Percentiles rank a stretch among this genome's conserved stretches.
Evolutionary conservation across 169 alveolate genomes (phyloP).

Genomic region (Cryptosporidium bovis): DNA sequence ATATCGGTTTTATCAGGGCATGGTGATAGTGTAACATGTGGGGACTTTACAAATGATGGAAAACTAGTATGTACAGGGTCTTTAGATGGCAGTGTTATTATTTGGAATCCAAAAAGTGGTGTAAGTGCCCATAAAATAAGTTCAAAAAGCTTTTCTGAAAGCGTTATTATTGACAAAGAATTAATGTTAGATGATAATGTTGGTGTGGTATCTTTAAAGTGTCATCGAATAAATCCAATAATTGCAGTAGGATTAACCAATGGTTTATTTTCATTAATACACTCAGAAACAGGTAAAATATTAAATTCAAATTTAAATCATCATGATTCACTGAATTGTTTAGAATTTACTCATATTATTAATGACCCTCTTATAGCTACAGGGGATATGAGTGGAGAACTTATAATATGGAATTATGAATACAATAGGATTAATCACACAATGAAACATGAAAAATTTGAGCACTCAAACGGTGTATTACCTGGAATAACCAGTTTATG

Average conservation of each 20-base stretch:
- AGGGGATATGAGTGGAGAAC: conserved; percentile 61
- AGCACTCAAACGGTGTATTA: conserved; percentile 43
- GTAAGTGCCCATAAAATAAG: conserved; percentile 47
- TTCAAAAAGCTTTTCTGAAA: conserved; percentile 7
- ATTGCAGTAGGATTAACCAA: conserved; percentile 45
- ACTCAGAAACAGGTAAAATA: conserved; percentile 74
- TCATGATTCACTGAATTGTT: conserved; percentile 20
- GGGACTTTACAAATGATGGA: conserved; percentile 75
- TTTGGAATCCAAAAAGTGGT: conserved; percentile 75
- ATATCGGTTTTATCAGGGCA: conserved; percentile 74
- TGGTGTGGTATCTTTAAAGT: conserved; percentile 47
- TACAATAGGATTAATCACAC: conserved; percentile 11
- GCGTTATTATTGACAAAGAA: neutral
- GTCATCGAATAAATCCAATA: conserved; percentile 38
- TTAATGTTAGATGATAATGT: conserved; percentile 11
- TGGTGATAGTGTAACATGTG: conserved; percentile 74
- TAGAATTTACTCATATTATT: conserved; percentile 17
- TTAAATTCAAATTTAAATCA: conserved; percentile 49
- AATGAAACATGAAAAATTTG: conserved; percentile 41
- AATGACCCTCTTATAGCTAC: conserved; percentile 52
- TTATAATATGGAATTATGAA: conserved; percentile 62
- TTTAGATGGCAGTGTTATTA: conserved; percentile 74
- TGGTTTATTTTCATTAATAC: conserved; percentile 44
- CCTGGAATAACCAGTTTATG: conserved; percentile 62
- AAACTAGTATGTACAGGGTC: conserved; percentile 71